These are phyloP conservation scores for Astragalus glycyphyllos DNA, from an alignment of 306 rosid species.

Conservation along the genomic window DNA sequence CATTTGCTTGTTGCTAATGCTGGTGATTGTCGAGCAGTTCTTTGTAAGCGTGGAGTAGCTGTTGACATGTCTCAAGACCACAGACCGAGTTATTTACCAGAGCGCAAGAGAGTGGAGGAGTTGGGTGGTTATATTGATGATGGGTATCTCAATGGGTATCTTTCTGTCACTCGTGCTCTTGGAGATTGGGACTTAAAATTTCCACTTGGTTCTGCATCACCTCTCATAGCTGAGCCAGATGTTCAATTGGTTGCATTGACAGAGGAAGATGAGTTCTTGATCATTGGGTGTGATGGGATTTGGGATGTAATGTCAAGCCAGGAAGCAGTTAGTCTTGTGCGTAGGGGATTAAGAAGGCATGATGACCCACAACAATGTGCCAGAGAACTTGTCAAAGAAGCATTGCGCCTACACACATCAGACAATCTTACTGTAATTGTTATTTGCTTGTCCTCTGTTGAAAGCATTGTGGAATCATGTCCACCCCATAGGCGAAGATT, in stretches of 20 bases:
- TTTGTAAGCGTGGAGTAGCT: slow-evolving; percentile 72
- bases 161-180: slow-evolving; percentile 77
- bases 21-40: slow-evolving; percentile 93
- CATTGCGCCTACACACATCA: slow-evolving; percentile 65
- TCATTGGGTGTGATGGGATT: slow-evolving; percentile 85
- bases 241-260: slow-evolving; percentile 63
- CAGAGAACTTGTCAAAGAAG: slow-evolving; percentile 74
- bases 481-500: slow-evolving; percentile 60
- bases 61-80: slow-evolving; percentile 85
- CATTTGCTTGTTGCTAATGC: slow-evolving; percentile 86
- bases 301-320: slow-evolving; percentile 93
- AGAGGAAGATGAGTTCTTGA: slow-evolving; percentile 79
- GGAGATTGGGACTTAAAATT: slow-evolving; percentile 84
- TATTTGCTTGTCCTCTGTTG: slow-evolving; percentile 47
- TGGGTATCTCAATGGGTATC: slow-evolving; percentile 71
- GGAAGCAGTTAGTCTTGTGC: slow-evolving; percentile 76
- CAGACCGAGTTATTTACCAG: slow-evolving; percentile 65
- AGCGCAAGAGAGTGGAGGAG: slow-evolving; percentile 67
- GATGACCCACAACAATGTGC: slow-evolving; percentile 79
- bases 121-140: slow-evolving; percentile 63
- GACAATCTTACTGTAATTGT: slow-evolving; percentile 53
- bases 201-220: slow-evolving; percentile 68
- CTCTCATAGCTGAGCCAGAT: slow-evolving; percentile 82
- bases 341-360: slow-evolving; percentile 74
- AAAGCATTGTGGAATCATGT: slow-evolving; percentile 47